Evolutionary conservation across 345 rosid species (phyloP).

Genomic region (Salix arbutifolia): DNA sequence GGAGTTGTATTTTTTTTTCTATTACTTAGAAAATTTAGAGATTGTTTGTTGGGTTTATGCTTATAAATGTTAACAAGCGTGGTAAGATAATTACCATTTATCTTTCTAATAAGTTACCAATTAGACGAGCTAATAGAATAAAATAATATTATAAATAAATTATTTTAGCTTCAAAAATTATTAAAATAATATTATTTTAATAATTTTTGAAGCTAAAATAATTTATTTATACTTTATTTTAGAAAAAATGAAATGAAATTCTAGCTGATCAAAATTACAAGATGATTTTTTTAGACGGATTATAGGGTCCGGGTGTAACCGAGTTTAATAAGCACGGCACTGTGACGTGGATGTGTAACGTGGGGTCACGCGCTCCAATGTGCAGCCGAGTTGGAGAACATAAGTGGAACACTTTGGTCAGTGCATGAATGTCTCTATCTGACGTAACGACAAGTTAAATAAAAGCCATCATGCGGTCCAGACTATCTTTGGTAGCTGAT

Average conservation of each 20-base stretch:
- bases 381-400: background rate
- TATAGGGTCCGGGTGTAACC: no score
- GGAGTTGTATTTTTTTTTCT: background rate
- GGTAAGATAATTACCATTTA: background rate
- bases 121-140: no score
- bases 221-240: no score
- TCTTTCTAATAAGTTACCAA: no score
- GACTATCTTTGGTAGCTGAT: background rate
- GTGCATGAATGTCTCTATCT: conserved; percentile 5
- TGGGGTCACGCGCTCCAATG: background rate
- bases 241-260: no score
- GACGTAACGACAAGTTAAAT: conserved; percentile 3
- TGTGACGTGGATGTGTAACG: background rate
- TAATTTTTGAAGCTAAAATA: no score
- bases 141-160: no score
- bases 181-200: no score
- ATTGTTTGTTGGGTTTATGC: background rate
- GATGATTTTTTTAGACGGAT: no score
- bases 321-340: no score
- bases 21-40: background rate
- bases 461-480: background rate
- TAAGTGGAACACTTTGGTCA: background rate
- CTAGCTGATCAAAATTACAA: no score
- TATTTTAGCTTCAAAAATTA: no score
- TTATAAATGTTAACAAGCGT: background rate